Base-by-base conservation (phyloP, 352 stramenopile genomes). In the Phytopythium sindhum region DNA sequence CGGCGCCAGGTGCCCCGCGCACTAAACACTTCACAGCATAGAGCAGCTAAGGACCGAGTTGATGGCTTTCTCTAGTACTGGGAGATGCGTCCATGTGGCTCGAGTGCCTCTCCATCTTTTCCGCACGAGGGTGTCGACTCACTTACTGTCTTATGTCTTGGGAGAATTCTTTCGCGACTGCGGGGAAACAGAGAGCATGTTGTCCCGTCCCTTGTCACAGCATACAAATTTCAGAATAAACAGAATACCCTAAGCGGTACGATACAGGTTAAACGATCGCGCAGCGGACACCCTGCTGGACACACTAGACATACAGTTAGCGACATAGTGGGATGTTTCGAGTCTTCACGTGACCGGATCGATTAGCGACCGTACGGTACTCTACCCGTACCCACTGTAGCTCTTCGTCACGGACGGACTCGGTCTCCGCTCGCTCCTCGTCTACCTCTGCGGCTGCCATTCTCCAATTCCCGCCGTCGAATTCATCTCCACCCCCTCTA, bases 221-320 rank as follows among this genome's bases (percentile, higher is more conserved):
- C 15, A 45, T 45, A 45, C 41, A 45, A 45, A 23, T 23, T 15
- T 45, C 17, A 45, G 23, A 17, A 9, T 45, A 21, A n/a, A 23
- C 15, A 45, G 41, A 45, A 0, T 45, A 8, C 17, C 7, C 21
- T 52, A 52, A 12, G n/a, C 45, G 5, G 45, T 52, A 28, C 10
- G 23, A 31, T 52, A 52, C 45, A 52, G 23, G 4, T 28, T 31
- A 31, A 19, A 8, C 19, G 23, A 4, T 50, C 21, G 8, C 10
- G 42, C 0, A 11, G 42, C 21, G 33, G 33, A 39, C 33, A 39
- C 33, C 33, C 42, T 26, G 42, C 5, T 26, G 42, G 42, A 50
- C 42, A 17, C 41, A 23, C 41, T n/a, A n/a, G 23, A 52, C 45
- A 52, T 52, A 52, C 45, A 52, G 45, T 52, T 52, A 26, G 21